Evolutionary conservation across 371 early-diverging fungal species (phyloP), one percentile per base, ranked within the genome.

Genomic region (Apophysomyces trapeziformis): DNA sequence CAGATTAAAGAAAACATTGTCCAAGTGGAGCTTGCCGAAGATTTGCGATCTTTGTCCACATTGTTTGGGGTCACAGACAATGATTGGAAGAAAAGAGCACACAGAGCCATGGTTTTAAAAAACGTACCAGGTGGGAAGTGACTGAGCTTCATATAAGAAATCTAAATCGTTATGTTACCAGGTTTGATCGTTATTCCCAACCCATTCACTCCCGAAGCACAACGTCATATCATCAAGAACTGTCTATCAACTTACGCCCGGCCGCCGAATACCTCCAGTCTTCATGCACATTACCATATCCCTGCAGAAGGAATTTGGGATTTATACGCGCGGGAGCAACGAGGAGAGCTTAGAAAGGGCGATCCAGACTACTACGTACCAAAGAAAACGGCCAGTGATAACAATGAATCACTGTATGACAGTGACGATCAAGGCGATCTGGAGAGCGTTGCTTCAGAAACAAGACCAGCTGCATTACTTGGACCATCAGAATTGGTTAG

Each of bases 121-220:
- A 73, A 73, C 36, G 75, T 74, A 39, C 76, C 73, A 58, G 80
- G 80, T 65, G 50, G 16, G 16, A 11, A 7, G 2, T 21, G 50
- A 36, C 38, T 13, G 12, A 37, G 35, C 50, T 14, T 38, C 21
- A 18, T n/a, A 21, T 7, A 46, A 35, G 12, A 38, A 0, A 26
- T 62, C 11, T 67, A n/a, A 39, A 26, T 13, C 38, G 58, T 26
- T 57, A 45, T 32, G 36, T 70, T 70, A 26, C 72, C 60, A 62
- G 95, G 93, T 8, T 76, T 96, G 54, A 84, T 94, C 57, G 71
- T 94, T 62, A 91, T 96, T 38, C 92, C 89, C 1, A 84, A 87
- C 61, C 85, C 90, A 26, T 89, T 96, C 63, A 85, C 89, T 35
- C 82, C 85, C 4, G 67, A 73, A 45, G 89, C 87, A 2, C 93